Base-by-base conservation (phyloP, 1,139 yeast genomes). In the Kodamaea sp. region DNA sequence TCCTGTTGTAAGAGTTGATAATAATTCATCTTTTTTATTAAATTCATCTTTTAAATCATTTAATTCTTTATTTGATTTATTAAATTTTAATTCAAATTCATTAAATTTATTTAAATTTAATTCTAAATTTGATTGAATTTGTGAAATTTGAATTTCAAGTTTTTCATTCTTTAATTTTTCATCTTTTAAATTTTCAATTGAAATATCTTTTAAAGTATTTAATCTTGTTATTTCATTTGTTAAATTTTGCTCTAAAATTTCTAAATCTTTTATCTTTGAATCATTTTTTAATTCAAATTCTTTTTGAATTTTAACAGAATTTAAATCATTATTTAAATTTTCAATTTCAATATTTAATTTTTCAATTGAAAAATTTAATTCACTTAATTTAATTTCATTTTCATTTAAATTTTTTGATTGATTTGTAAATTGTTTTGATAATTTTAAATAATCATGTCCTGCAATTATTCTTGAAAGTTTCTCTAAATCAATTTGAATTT, bases 1-100 rank as follows among this genome's bases (percentile, higher is more conserved):
- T 51, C 98, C 98, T 0, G 97, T 90, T 1, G 92, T 81, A 31
- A 94, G 69, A 0, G 95, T 81, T 5, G 95, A 82, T 10, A 88
- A 64, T 15, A 90, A 69, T 47, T 90, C 97, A 53, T 88, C 95
- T 49, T 85, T 86, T 45, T 70, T 75, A 27, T 70, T 67, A 43
- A 75, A 71, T n/a, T 71, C 70, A 6, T 66, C 67, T 45, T 79
- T 81, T 41, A 79, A 53, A 2, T 58, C 54, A 4, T 60, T 63
- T 7, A 84, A 62, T 30, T 65, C 57, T 1, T 57, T 56, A 38
- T 76, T 79, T 8, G 80, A 62, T 0, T 50, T 49, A 2, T 68
- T 66, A 50, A 76, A 81, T 8, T 70, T 57, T 2, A 46, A 43
- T 43, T 69, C 73, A 30, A 55, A 57, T 24, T 52, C 49, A 9